phyloP scores from a whole-genome alignment of 257 asterid species.

The Echites panduratus region DNA sequence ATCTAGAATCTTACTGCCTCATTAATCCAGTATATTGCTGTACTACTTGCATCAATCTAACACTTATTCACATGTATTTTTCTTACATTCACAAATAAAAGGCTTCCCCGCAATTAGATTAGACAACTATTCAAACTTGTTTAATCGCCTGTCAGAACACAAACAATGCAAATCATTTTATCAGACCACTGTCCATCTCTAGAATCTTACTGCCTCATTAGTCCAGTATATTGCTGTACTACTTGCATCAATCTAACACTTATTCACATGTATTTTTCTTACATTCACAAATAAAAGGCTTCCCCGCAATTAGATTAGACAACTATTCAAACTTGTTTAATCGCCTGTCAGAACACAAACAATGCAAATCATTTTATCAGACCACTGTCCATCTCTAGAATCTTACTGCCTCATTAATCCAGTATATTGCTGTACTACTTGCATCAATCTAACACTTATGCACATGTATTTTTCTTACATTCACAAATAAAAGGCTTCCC shows the following conservation, averaged over 20 bases:
- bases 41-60: not conserved
- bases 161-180: constrained; percentile 5
- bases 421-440: not conserved
- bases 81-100: not conserved
- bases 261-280: not conserved
- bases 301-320: no score
- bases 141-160: constrained; percentile 51
- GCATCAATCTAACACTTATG: not conserved
- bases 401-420: not conserved
- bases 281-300: no score
- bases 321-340: constrained; percentile 64
- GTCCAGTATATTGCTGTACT: not conserved
- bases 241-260: not conserved
- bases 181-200: not conserved
- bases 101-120: no score
- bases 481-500: no score
- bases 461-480: not conserved
- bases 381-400: not conserved
- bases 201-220: not conserved
- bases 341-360: constrained; percentile 46
- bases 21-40: not conserved
- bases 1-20: not conserved
- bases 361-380: not conserved
- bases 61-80: not conserved
- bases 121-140: constrained; percentile 68